phyloP scores from a whole-genome alignment of 768 basidiomycete species.

The Boletus vinaceobasis region DNA sequence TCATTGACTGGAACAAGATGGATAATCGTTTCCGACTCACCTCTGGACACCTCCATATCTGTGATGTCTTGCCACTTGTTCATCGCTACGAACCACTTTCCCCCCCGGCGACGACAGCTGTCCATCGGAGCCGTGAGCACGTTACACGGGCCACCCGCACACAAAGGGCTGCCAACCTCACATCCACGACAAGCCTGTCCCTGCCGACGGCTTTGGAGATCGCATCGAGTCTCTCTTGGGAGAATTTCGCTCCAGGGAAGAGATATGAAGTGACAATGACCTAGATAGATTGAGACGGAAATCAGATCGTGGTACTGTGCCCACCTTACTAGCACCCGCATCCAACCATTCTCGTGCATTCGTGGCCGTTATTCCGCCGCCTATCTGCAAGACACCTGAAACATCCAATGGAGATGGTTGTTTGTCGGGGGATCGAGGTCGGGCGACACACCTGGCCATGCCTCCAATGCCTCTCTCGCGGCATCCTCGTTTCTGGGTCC shows the following conservation, averaged over 20 bases:
- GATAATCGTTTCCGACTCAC: conserved; percentile 36
- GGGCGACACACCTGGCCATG: conserved; percentile 68
- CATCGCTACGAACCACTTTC: conserved; percentile 93
- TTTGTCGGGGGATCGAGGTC: conserved; percentile 4
- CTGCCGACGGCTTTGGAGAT: conserved; percentile 69
- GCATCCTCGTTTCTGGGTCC: conserved; percentile 87
- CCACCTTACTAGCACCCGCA: conserved; percentile 85
- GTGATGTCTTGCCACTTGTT: conserved; percentile 98
- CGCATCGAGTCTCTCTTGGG: conserved; percentile 60
- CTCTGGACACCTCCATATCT: conserved; percentile 86
- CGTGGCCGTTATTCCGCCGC: conserved; percentile 81
- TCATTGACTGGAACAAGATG: neutral
- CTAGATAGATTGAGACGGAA: conserved; percentile 39
- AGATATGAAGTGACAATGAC: conserved; percentile 97
- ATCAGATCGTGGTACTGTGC: conserved; percentile 9
- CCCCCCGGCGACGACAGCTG: conserved; percentile 77
- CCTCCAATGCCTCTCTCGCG: conserved; percentile 75
- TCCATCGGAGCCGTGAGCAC: neutral
- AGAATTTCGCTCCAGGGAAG: conserved; percentile 83
- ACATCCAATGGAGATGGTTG: conserved; percentile 1
- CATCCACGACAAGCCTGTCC: conserved; percentile 89
- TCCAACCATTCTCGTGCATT: conserved; percentile 87
- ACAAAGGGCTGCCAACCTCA: conserved; percentile 57
- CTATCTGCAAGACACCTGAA: conserved; percentile 80
- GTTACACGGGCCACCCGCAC: neutral